A percentile compares a stretch with the other conserved stretches of the same genome.
These are phyloP conservation scores for Gastrolobium bilobum DNA, from an alignment of 306 rosid genomes.

Conservation along the genomic window DNA sequence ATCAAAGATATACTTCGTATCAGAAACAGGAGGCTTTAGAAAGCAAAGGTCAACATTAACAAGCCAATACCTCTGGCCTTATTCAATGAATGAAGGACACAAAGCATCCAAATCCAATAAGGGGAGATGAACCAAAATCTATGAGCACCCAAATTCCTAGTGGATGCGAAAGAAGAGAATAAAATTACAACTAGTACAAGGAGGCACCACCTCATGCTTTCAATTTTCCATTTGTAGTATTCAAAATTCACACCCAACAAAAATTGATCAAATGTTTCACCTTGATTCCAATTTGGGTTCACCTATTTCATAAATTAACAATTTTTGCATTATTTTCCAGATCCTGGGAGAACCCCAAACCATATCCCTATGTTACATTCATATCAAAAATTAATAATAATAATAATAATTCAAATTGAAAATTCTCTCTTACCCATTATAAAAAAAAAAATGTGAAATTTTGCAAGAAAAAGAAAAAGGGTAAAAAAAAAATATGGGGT, in stretches of 20 bases:
- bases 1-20: neutral
- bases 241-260: conserved; percentile 24
- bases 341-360: conserved; percentile 8
- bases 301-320: neutral
- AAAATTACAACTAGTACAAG: neutral
- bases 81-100: neutral
- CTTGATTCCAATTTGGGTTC: conserved; percentile 17
- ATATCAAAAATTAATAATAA: neutral
- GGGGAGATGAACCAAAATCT: neutral
- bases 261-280: neutral
- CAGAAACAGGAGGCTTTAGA: neutral
- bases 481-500: neutral
- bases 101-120: neutral
- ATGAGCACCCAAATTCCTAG: neutral
- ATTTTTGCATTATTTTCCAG: neutral
- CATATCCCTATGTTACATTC: neutral
- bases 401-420: neutral
- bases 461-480: neutral
- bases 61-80: neutral
- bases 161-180: neutral
- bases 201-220: neutral
- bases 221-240: neutral
- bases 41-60: conserved; percentile 18
- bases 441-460: neutral
- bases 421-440: neutral